Evolutionary conservation across 371 early-diverging fungal genomes (phyloP), one percentile per base, ranked within the genome.

Genomic region (Scutellospora calospora): DNA sequence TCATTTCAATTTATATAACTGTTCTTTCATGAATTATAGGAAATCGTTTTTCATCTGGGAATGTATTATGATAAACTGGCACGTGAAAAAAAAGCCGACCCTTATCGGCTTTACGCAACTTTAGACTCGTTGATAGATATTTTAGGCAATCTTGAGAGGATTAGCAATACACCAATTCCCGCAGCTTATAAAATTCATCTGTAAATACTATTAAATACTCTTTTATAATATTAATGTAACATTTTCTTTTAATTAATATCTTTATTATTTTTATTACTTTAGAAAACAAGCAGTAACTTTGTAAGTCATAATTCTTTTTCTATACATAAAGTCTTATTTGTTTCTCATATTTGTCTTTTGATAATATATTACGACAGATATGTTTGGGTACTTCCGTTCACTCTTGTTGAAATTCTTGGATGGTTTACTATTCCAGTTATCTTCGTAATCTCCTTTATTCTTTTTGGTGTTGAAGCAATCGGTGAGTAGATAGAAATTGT

Each of bases 391-490:
- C 84, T 93, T 20, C 93, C 93, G 1, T 90, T 92, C 82, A 90
- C 92, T 22, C 74, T 93, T 29, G 83, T 90, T 8, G 81, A 31
- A 72, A 79, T 85, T 88, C 84, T 92, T 22, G 76, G 81, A 33
- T 91, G 89, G 89, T 81, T 88, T 83, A 84, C 91, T 45, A 90
- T 95, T 49, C 92, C 94, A 2, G 86, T 91, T 31, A 83, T 89
- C 20, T 83, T 89, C 0, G 80, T 94, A 14, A 90, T 91, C 9
- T 83, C 93, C 0, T 95, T 95, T 76, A 91, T 90, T 2, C 82
- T 95, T 55, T 90, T 93, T 79, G 95, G 95, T 82, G 91, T 94
- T 81, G 94, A 94, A 82, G 88, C 88, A 54, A 93, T 94, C 80
- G 90, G 89, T 68, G 80, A 38, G 38, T 38, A 38, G 6, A 38